A percentile compares a stretch with the other conserved stretches of the same genome.
Conservation (phyloP, 202 grass and related monocot genomes). For the Panicum hallii region DNA sequence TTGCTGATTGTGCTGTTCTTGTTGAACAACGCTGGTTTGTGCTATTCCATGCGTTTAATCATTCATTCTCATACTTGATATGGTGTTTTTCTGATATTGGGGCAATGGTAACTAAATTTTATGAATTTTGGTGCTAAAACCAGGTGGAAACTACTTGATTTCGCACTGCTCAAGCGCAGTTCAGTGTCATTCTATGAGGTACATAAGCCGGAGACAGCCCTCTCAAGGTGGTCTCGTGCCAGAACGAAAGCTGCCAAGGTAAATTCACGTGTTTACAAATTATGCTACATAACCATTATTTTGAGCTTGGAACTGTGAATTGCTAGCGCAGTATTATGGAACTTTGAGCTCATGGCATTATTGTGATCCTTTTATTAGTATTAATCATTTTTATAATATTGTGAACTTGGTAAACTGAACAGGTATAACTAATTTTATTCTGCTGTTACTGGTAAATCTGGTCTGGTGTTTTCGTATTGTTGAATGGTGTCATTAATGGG, state of each 20-base stretch:
- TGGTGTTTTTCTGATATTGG: not conserved
- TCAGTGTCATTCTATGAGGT: slow-evolving; percentile 91
- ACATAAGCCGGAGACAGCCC: slow-evolving; percentile 70
- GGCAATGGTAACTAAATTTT: slow-evolving; percentile 12
- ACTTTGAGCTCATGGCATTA: not conserved
- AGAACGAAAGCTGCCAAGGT: slow-evolving; percentile 86
- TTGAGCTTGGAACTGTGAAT: slow-evolving; percentile 13
- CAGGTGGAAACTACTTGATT: slow-evolving; percentile 95
- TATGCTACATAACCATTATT: slow-evolving; percentile 16
- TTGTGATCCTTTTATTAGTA: not conserved
- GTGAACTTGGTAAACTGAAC: not conserved
- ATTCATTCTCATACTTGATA: slow-evolving; percentile 11
- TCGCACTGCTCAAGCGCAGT: slow-evolving; percentile 72
- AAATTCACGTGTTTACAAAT: slow-evolving; percentile 29
- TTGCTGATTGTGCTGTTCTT: slow-evolving; percentile 90
- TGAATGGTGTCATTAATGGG: not conserved
- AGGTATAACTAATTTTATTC: slow-evolving; percentile 16
- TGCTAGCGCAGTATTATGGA: not conserved
- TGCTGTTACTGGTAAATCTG: slow-evolving; percentile 8
- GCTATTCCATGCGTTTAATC: not conserved
- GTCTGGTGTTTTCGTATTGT: not conserved
- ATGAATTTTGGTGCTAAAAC: slow-evolving; percentile 16
- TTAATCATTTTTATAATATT: not conserved
- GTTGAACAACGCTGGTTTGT: slow-evolving; percentile 92
- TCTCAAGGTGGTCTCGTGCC: slow-evolving; percentile 87